Evolutionary conservation across 768 basidiomycete species (phyloP).

Genomic region (Tulasnella sp.): DNA sequence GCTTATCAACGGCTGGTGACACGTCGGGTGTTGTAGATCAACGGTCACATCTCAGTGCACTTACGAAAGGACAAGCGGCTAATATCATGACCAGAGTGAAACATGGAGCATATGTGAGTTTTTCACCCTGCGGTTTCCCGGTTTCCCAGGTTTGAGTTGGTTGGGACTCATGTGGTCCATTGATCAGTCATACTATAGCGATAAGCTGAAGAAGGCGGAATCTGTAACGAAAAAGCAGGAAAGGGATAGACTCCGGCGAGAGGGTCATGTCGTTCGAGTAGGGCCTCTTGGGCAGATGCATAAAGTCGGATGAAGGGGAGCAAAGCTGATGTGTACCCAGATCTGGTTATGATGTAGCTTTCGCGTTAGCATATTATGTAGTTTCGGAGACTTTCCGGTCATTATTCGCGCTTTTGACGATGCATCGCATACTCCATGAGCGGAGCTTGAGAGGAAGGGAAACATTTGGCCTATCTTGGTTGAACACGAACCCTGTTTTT

Average conservation of each 20-base stretch:
- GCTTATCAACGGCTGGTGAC: background rate
- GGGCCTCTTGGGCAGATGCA: constrained; percentile 34
- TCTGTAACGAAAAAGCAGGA: constrained; percentile 30
- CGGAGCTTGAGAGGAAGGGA: too few relatives aligned
- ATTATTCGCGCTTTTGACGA: too few relatives aligned
- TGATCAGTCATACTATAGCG: constrained; percentile 31
- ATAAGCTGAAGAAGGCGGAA: constrained; percentile 46
- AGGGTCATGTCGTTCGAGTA: constrained; percentile 48
- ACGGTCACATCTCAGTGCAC: constrained; percentile 24
- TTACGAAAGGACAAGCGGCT: constrained; percentile 74
- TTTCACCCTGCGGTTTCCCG: background rate
- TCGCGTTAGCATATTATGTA: too few relatives aligned
- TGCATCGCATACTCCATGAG: too few relatives aligned
- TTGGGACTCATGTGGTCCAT: background rate
- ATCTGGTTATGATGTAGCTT: too few relatives aligned
- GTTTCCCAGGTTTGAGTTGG: background rate
- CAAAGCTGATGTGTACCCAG: too few relatives aligned
- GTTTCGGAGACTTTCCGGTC: too few relatives aligned
- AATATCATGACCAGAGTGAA: constrained; percentile 67
- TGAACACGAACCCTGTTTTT: too few relatives aligned
- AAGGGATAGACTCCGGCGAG: constrained; percentile 43
- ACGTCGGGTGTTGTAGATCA: background rate
- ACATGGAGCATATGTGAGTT: constrained; percentile 61
- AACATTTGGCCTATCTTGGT: too few relatives aligned
- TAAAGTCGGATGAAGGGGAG: too few relatives aligned